phyloP scores from a whole-genome alignment of 305 asterid species.

The Solanum hybrid region DNA sequence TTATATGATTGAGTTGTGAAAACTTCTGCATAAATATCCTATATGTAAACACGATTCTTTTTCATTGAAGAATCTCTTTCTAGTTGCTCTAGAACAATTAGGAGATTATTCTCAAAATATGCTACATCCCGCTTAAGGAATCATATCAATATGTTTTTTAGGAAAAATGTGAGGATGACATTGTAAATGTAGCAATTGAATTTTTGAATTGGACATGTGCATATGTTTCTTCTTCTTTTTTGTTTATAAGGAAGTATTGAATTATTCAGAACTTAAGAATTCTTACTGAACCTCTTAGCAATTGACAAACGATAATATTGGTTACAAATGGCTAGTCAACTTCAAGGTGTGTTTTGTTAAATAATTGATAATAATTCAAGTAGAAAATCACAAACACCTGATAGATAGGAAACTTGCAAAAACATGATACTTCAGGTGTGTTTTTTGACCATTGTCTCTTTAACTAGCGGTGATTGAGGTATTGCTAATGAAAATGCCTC shows the following conservation, averaged over 20 bases:
- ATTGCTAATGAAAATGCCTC: no score
- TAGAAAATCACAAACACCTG: not conserved
- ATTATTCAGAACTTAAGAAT: not conserved
- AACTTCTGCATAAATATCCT: not conserved
- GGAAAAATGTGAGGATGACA: not conserved
- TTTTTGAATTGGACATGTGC: not conserved
- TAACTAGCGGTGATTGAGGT: no score
- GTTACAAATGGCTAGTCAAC: not conserved
- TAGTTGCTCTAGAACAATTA: not conserved
- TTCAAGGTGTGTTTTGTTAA: not conserved
- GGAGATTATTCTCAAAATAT: not conserved
- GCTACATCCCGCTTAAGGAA: not conserved
- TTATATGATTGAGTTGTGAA: slow-evolving; percentile 1
- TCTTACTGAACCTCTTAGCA: not conserved
- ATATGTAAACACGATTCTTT: not conserved
- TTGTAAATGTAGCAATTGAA: not conserved
- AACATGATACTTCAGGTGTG: no score
- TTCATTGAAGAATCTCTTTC: not conserved
- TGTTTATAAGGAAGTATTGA: not conserved
- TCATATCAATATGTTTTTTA: not conserved
- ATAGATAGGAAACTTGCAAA: not conserved
- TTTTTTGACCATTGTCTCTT: no score
- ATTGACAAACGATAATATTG: not conserved
- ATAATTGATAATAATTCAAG: not conserved
- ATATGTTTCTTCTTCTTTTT: not conserved